Percentiles rank a stretch among this genome's conserved stretches.
phyloP scores from a whole-genome alignment of 2,329 filamentous ascomycete genomes.

The Chaetomium olivaceum region DNA sequence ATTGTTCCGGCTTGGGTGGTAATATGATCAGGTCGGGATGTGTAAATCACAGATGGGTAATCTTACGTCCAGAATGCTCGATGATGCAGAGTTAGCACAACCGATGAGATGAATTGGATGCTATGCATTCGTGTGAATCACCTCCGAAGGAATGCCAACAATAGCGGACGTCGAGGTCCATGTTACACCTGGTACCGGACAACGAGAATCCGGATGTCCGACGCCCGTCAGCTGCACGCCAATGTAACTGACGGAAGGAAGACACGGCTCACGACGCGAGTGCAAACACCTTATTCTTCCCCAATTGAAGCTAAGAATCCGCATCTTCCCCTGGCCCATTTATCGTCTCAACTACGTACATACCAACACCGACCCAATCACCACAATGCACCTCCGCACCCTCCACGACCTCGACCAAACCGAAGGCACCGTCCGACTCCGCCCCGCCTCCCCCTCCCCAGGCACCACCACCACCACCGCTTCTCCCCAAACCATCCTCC shows the following conservation, averaged over 20 bases:
- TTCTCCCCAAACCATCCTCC: conserved; percentile 35
- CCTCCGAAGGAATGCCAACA: neutral
- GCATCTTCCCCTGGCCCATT: neutral
- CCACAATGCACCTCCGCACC: conserved; percentile 31
- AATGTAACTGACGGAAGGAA: neutral
- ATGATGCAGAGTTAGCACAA: neutral
- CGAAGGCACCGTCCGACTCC: conserved; percentile 51
- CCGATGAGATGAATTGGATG: neutral
- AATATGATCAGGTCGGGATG: neutral
- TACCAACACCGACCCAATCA: neutral
- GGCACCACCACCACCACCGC: too few relatives aligned
- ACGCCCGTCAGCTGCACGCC: neutral
- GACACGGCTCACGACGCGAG: neutral
- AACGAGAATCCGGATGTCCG: neutral
- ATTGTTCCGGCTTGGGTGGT: neutral
- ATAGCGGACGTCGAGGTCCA: neutral
- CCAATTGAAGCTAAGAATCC: neutral
- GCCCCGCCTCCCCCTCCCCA: conserved; percentile 14
- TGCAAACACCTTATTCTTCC: neutral
- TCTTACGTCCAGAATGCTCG: neutral
- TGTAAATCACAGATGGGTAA: too few relatives aligned
- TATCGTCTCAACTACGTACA: neutral
- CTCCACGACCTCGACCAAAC: conserved; percentile 36
- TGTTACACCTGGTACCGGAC: neutral
- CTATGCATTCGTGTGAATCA: neutral